These are phyloP conservation scores for Bipolaris gigantea DNA, from an alignment of 2,329 filamentous ascomycete species.

Conservation along the genomic window DNA sequence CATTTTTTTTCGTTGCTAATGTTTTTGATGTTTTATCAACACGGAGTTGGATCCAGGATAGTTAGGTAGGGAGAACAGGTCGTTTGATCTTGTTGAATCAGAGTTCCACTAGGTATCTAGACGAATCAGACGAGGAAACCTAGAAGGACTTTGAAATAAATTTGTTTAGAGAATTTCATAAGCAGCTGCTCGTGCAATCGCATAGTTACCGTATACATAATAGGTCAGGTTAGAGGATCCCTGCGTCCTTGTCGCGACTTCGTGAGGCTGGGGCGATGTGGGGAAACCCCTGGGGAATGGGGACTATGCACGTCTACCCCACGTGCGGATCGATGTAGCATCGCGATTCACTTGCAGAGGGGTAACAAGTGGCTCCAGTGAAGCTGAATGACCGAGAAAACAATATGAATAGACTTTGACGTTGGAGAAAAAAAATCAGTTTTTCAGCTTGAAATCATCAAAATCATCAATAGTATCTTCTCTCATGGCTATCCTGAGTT, in stretches of 20 bases:
- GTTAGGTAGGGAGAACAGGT: no score
- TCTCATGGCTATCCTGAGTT: conserved; percentile 15
- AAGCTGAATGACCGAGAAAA: not conserved
- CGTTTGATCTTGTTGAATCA: no score
- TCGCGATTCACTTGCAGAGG: not conserved
- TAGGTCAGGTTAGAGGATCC: not conserved
- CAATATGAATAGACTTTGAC: not conserved
- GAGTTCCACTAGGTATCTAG: no score
- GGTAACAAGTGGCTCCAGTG: not conserved
- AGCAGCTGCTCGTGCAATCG: not conserved
- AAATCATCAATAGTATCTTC: not conserved
- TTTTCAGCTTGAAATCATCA: not conserved
- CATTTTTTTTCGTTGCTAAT: conserved; percentile 12
- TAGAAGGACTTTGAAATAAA: no score
- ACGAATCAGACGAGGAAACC: no score
- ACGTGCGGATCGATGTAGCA: not conserved
- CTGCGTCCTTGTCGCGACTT: not conserved
- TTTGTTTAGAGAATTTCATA: no score
- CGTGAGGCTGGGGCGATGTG: conserved; percentile 14
- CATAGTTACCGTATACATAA: no score
- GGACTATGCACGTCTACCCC: not conserved
- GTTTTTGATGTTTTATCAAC: not conserved
- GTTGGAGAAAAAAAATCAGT: no score
- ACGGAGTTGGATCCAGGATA: no score
- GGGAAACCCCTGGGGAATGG: conserved; percentile 5